Base-by-base conservation (phyloP, 1,284 basidiomycete species). In the Rhodotorula sp. region DNA sequence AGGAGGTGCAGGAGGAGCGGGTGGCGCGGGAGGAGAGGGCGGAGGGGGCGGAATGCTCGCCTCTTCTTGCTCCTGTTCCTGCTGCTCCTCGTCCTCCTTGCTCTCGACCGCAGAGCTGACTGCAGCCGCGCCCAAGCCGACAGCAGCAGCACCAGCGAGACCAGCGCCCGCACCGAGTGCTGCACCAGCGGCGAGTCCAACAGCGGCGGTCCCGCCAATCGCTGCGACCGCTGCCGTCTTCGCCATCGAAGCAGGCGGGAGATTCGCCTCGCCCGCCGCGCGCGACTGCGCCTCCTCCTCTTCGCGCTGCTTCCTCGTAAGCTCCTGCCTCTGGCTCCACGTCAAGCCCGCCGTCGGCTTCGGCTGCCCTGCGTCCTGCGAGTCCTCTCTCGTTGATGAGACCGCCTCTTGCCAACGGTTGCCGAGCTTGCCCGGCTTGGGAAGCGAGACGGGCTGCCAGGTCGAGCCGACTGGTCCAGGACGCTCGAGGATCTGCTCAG, bases 251-350 rank as follows among this genome's bases (percentile, higher is more conserved):
- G 67, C 83, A 34, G 83, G 52, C 39, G 72, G 74, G 67, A 73
- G 77, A 13, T 20, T 7, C 4, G 63, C 9, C 77, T 64, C 68
- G 54, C 48, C 66, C 52, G 72, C 82, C 4, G 89, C 89, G 55
- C 84, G 83, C 56, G 84, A 84, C 34, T 82, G 83, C 4, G 84
- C 83, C 70, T 91, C 90, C 70, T 96, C 93, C 76, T 90, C 90
- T 75, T 89, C 90, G 17, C 85, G 83, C 76, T 92, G 89, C 77
- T 89, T 89, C 84, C 93, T 94, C 6, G 91, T 89, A 44, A 89
- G 82, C 0, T 90, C 92, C 79, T 95, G 92, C 49, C 93, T 84
- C 79, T 95, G 90, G 70, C 86, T 89, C 93, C 93, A 95, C 0
- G 92, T 94, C 65, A 94, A 81, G 79, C 68, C 70, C 56, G 30